Percentiles rank a stretch among this genome's conserved stretches.
These are phyloP conservation scores for Diaporthe sp. DNA, from an alignment of 2,329 filamentous ascomycete species.

Conservation along the genomic window DNA sequence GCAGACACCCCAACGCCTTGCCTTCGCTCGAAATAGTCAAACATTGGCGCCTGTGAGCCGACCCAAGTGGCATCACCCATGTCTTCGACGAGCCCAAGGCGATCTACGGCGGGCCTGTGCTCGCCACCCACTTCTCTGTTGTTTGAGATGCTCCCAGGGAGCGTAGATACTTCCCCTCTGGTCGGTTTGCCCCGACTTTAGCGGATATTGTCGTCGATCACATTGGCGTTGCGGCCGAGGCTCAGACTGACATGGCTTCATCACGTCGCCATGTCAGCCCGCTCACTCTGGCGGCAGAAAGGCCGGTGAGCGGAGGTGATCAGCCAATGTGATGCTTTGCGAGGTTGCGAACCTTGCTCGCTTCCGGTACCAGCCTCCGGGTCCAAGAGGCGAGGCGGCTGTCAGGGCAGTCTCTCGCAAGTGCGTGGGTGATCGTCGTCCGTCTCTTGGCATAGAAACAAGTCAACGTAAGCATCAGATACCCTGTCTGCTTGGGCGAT, in stretches of 20 bases:
- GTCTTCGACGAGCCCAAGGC: constrained; percentile 14
- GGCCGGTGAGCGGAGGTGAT: not conserved
- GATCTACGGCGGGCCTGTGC: constrained; percentile 30
- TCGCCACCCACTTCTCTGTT: constrained; percentile 19
- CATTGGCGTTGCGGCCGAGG: constrained; percentile 25
- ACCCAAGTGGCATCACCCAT: constrained; percentile 36
- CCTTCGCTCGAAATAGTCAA: constrained; percentile 28
- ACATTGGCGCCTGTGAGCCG: constrained; percentile 32
- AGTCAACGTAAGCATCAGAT: not conserved
- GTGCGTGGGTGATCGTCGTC: constrained; percentile 8
- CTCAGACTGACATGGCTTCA: not conserved
- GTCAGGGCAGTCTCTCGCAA: not conserved
- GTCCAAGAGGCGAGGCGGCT: not conserved
- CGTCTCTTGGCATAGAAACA: constrained; percentile 34
- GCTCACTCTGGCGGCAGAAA: not conserved
- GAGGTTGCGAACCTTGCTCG: constrained; percentile 5
- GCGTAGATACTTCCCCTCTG: constrained; percentile 14
- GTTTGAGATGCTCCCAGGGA: constrained; percentile 31
- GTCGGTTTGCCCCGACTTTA: constrained; percentile 16
- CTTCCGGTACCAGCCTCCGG: constrained; percentile 4
- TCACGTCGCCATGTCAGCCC: constrained; percentile 5
- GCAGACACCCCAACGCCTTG: constrained; percentile 19
- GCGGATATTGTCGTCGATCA: not conserved
- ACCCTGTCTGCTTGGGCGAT: constrained; percentile 5
- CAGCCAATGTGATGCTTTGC: constrained; percentile 14